phyloP scores from a whole-genome alignment of 805 yeast genomes.

The Barnettozyma wickerhamii region DNA sequence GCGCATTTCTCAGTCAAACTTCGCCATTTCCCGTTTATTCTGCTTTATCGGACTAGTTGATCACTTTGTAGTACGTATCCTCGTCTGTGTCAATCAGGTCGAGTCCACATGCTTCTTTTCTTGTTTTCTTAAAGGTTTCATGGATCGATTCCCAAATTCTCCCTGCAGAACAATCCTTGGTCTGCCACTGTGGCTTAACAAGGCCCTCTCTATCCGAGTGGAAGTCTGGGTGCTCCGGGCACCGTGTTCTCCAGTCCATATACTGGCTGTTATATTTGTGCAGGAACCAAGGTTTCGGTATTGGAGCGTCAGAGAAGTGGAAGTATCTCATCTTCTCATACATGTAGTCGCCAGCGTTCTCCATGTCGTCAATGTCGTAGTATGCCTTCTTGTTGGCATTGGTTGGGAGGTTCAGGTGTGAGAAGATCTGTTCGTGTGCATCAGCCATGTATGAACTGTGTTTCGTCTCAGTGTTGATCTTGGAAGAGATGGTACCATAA shows the following conservation, averaged over 20 bases:
- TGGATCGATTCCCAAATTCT: slow-evolving; percentile 19
- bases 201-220: slow-evolving; percentile 1
- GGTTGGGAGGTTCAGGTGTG: slow-evolving; percentile 18
- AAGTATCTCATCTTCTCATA: slow-evolving; percentile 37
- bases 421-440: slow-evolving; percentile 37
- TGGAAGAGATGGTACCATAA: slow-evolving; percentile 50
- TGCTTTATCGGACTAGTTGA: slow-evolving; percentile 12
- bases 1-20: too few relatives aligned
- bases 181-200: slow-evolving; percentile 4
- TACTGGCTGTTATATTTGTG: slow-evolving; percentile 10
- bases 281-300: slow-evolving; percentile 60
- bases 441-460: slow-evolving; percentile 41
- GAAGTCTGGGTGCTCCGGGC: slow-evolving; percentile 16
- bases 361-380: slow-evolving; percentile 14
- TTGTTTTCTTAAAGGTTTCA: slow-evolving; percentile 12
- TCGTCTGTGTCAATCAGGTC: slow-evolving; percentile 16
- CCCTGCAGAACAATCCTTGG: slow-evolving; percentile 21
- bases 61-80: slow-evolving; percentile 20
- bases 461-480: slow-evolving; percentile 31
- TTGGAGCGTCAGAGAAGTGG: slow-evolving; percentile 65
- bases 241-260: slow-evolving; percentile 16
- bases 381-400: slow-evolving; percentile 16
- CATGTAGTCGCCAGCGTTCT: slow-evolving; percentile 14
- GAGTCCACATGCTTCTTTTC: slow-evolving; percentile 22
- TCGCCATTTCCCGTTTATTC: too few relatives aligned